Evolutionary conservation across 306 rosid genomes (phyloP).

Genomic region (Dalbergia cultrata): DNA sequence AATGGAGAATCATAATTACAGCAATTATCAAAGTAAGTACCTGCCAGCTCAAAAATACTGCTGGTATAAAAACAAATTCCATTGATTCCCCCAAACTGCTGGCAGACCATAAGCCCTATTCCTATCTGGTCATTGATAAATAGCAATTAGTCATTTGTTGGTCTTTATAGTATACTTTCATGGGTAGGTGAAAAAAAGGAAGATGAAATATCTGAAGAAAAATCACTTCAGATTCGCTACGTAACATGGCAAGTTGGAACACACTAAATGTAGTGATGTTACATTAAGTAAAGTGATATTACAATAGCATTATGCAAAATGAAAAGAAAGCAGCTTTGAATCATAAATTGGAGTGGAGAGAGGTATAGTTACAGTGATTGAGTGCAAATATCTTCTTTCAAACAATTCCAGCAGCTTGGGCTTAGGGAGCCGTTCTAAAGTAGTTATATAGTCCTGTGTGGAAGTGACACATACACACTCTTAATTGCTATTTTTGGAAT

Average conservation of each 20-base stretch:
- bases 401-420: conserved; percentile 80
- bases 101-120: conserved; percentile 88
- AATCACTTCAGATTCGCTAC: not conserved
- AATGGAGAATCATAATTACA: not conserved
- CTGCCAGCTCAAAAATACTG: conserved; percentile 84
- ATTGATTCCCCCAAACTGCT: conserved; percentile 95
- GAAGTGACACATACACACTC: conserved; percentile 22
- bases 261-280: too few relatives aligned
- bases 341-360: conserved; percentile 28
- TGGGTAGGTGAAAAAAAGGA: not conserved
- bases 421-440: conserved; percentile 78
- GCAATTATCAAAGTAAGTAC: conserved; percentile 48
- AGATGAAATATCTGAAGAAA: not conserved
- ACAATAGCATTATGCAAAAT: not conserved
- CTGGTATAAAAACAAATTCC: conserved; percentile 79
- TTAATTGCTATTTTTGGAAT: conserved; percentile 24
- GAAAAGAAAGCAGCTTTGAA: conserved; percentile 17
- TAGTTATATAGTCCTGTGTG: conserved; percentile 75
- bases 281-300: conserved; percentile 6
- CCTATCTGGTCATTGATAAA: conserved; percentile 68
- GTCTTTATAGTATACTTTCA: not conserved
- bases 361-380: conserved; percentile 64
- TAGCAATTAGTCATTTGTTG: not conserved
- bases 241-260: conserved; percentile 2
- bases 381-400: conserved; percentile 75